Evolutionary conservation across 148 eudicot species (phyloP).

Genomic region (Rhododendron henanense): DNA sequence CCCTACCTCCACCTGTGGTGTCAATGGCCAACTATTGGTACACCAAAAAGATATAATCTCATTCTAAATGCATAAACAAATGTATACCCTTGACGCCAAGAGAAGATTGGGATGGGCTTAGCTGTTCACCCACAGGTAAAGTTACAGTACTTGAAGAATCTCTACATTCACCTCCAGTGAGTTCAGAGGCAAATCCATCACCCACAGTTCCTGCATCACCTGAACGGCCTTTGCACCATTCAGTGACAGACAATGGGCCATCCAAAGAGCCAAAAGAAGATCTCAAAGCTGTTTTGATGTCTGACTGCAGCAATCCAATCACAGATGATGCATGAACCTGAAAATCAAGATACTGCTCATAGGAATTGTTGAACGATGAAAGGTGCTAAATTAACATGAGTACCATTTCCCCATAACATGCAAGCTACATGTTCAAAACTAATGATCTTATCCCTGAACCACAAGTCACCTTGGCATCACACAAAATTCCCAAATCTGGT

Average conservation of each 20-base stretch:
- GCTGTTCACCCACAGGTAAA: conserved; percentile 59
- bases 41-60: neutral
- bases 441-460: neutral
- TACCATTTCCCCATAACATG: neutral
- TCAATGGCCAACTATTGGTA: conserved; percentile 4
- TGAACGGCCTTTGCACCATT: conserved; percentile 92
- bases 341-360: conserved; percentile 15
- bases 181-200: conserved; percentile 82
- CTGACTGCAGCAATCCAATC: conserved; percentile 78
- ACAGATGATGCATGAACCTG: conserved; percentile 95
- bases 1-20: conserved; percentile 62
- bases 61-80: neutral
- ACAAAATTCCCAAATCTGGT: neutral
- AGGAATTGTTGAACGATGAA: conserved; percentile 1
- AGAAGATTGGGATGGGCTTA: conserved; percentile 71
- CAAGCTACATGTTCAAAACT: neutral
- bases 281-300: conserved; percentile 72
- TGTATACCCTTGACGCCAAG: conserved; percentile 55
- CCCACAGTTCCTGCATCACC: conserved; percentile 48
- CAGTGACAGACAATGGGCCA: conserved; percentile 80
- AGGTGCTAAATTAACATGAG: neutral
- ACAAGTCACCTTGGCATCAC: neutral
- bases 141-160: conserved; percentile 59
- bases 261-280: conserved; percentile 81
- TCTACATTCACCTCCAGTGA: conserved; percentile 64